Percentiles rank a stretch among this genome's conserved stretches.
These are phyloP conservation scores for Pseudogymnoascus sp. DNA, from an alignment of 2,329 filamentous ascomycete genomes.

Conservation along the genomic window DNA sequence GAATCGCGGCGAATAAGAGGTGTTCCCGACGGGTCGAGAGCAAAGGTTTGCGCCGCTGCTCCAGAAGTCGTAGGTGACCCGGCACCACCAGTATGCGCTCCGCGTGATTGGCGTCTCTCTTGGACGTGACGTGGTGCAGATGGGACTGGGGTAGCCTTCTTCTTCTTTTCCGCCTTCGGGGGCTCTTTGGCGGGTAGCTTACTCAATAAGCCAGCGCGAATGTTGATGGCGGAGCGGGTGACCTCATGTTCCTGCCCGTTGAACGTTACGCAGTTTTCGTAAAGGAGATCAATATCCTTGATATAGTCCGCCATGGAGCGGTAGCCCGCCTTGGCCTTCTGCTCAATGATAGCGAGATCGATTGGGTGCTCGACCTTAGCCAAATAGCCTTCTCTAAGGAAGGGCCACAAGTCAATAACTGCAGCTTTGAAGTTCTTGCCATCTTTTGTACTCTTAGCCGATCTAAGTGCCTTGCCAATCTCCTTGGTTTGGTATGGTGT, in stretches of 20 bases:
- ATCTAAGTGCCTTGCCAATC: conserved; percentile 57
- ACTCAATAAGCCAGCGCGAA: conserved; percentile 51
- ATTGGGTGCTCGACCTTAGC: conserved; percentile 67
- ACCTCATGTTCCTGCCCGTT: conserved; percentile 74
- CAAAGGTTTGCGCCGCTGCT: conserved; percentile 53
- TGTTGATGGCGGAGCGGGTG: conserved; percentile 46
- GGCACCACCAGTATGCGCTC: conserved; percentile 25
- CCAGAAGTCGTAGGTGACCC: conserved; percentile 27
- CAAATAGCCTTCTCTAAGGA: conserved; percentile 64
- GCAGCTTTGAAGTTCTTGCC: conserved; percentile 68
- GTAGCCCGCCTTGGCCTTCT: conserved; percentile 60
- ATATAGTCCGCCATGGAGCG: conserved; percentile 62
- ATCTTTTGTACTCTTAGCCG: conserved; percentile 78
- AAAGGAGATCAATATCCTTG: conserved; percentile 66
- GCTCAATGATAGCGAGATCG: conserved; percentile 76
- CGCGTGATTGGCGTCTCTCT: conserved; percentile 31
- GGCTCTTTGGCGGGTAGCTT: conserved; percentile 51
- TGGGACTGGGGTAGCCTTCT: conserved; percentile 30
- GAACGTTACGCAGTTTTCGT: conserved; percentile 71
- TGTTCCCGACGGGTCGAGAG: conserved; percentile 66
- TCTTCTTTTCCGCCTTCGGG: conserved; percentile 54
- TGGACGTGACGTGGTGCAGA: conserved; percentile 16
- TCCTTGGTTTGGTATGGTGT: conserved; percentile 52
- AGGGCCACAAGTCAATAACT: conserved; percentile 67
- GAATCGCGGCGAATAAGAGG: conserved; percentile 82